A percentile compares a stretch with the other conserved stretches of the same genome.
Conservation (phyloP, 768 basidiomycete species). For the Leccinellum rugosiceps region DNA sequence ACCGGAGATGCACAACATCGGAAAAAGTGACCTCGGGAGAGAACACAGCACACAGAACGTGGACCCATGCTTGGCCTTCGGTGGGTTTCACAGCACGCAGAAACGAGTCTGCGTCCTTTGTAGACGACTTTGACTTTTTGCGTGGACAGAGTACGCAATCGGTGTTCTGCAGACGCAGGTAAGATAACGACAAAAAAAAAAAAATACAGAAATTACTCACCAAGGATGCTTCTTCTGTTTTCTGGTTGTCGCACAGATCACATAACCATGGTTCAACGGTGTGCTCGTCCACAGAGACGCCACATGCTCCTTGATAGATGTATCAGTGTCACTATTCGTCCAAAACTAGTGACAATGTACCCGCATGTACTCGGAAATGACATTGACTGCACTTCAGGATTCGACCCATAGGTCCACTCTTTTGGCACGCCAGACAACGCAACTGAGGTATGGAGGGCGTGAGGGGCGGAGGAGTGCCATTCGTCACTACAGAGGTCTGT, state of each 20-base stretch:
- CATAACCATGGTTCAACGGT: constrained; percentile 77
- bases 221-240: constrained; percentile 75
- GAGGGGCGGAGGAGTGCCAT: constrained; percentile 61
- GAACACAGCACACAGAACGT: constrained; percentile 87
- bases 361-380: constrained; percentile 75
- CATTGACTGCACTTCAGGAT: constrained; percentile 83
- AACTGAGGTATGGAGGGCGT: constrained; percentile 54
- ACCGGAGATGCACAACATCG: constrained; percentile 64
- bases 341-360: constrained; percentile 33
- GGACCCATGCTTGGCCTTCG: constrained; percentile 91
- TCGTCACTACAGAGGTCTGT: constrained; percentile 39
- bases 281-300: constrained; percentile 61
- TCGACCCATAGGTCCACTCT: constrained; percentile 70
- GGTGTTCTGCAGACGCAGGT: constrained; percentile 50
- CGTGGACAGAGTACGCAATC: constrained; percentile 85
- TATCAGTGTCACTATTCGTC: constrained; percentile 3
- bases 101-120: constrained; percentile 57
- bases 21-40: constrained; percentile 81
- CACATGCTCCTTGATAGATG: constrained; percentile 53
- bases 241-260: constrained; percentile 84
- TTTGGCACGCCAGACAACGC: constrained; percentile 72
- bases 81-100: constrained; percentile 84
- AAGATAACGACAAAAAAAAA: neutral
- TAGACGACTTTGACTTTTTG: constrained; percentile 29
- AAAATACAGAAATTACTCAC: constrained; percentile 43